Percentiles rank a stretch among this genome's conserved stretches.
phyloP scores from a whole-genome alignment of 257 asterid species.

The Gentiana dahurica region DNA sequence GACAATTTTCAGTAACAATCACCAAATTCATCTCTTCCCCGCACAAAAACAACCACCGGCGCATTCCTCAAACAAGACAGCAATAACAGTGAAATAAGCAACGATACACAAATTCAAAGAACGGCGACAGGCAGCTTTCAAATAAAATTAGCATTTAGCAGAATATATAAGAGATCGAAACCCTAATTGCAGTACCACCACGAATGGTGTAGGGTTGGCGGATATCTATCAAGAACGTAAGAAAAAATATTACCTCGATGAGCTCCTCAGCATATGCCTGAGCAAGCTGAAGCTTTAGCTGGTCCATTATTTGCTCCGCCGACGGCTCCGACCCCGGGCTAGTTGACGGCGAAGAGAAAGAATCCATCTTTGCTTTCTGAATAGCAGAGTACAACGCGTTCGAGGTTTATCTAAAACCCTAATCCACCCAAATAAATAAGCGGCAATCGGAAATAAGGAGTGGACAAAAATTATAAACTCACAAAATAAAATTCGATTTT shows the following conservation, averaged over 20 bases:
- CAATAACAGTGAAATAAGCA: not conserved
- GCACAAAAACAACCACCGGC: not conserved
- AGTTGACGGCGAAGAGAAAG: slow-evolving; percentile 54
- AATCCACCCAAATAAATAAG: not conserved
- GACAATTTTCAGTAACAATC: not conserved
- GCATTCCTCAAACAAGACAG: not conserved
- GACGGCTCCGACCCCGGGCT: slow-evolving; percentile 43
- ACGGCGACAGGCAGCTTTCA: not conserved
- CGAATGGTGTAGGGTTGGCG: not conserved
- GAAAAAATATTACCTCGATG: slow-evolving; percentile 43
- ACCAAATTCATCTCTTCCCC: not conserved
- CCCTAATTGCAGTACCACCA: not conserved
- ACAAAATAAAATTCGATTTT: no score
- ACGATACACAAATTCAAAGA: not conserved
- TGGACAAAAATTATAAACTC: no score
- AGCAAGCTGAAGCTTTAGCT: slow-evolving; percentile 62
- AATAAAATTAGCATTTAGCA: not conserved
- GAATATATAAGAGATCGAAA: not conserved
- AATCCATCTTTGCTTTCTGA: slow-evolving; percentile 35
- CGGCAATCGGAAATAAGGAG: no score
- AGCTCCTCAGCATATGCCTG: slow-evolving; percentile 86
- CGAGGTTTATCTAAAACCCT: slow-evolving; percentile 15
- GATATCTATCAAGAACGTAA: not conserved
- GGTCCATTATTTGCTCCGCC: slow-evolving; percentile 52
- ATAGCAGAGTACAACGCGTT: slow-evolving; percentile 7